Evolutionary conservation across 441 rosid genomes (phyloP), one percentile per base, ranked within the genome.

Genomic region (Populus hybrid): DNA sequence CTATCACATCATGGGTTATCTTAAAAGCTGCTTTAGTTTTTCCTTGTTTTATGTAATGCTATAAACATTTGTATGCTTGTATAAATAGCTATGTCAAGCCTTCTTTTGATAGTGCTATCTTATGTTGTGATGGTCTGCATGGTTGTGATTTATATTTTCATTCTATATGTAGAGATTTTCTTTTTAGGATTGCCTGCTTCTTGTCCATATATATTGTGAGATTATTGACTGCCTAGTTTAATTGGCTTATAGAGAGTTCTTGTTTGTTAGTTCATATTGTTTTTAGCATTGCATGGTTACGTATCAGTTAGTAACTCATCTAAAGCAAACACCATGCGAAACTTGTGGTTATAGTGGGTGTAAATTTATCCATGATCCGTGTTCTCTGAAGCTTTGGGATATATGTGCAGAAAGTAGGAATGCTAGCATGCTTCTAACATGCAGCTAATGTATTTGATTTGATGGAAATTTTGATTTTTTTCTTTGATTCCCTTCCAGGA

Each of bases 401-500:
- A n/a, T 64, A 23, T 34, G 42, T 38, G 28, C 21, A n/a, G 50
- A 74, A 70, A 70, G 38, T 40, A 42, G 63, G 32, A 21, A n/a
- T 24, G 10, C 16, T 71, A 35, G 75, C n/a, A 18, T 71, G 69
- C 63, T 46, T 64, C 63, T 23, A 69, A 8, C 30, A 57, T 9
- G 12, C 66, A 16, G 75, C 12, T 8, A 73, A 57, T 69, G 38
- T 24, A 24, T 26, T 61, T 36, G 2, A 30, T 20, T 28, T n/a
- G 42, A 63, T 66, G 38, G 16, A 28, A 61, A 68, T 23, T 76
- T 72, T 53, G 40, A 32, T 28, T 23, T 30, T 38, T 21, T 77
- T 69, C 40, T 61, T 21, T 70, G 8, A 7, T 23, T 35, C 23
- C 38, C 72, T 72, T 83, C 59, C 89, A 96, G 98, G 98, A 91